Evolutionary conservation across 1,284 basidiomycete genomes (phyloP).

Genomic region (Heterobasidion annosum): DNA sequence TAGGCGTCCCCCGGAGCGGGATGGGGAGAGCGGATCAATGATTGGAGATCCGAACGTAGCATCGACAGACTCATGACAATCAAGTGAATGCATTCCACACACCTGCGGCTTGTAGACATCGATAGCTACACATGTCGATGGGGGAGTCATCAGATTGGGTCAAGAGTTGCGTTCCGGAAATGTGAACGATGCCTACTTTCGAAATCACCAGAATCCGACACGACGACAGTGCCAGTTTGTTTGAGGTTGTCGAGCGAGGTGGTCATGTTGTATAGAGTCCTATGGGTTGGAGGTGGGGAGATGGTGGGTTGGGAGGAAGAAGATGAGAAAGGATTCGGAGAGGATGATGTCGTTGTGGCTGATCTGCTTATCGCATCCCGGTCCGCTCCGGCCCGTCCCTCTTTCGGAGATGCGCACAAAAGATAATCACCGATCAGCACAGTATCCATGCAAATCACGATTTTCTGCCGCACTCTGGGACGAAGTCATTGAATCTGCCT

Average conservation of each 20-base stretch:
- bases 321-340: neutral
- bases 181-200: constrained; percentile 44
- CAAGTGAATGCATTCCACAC: neutral
- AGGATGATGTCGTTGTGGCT: neutral
- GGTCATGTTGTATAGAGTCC: constrained; percentile 49
- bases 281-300: neutral
- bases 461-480: too few relatives aligned
- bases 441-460: too few relatives aligned
- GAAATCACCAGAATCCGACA: constrained; percentile 89
- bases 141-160: neutral
- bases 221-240: constrained; percentile 87
- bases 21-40: too few relatives aligned
- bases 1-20: too few relatives aligned
- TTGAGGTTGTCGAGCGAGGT: constrained; percentile 85
- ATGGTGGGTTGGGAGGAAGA: neutral
- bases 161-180: neutral
- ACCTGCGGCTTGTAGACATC: constrained; percentile 90
- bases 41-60: too few relatives aligned
- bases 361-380: neutral
- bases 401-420: too few relatives aligned
- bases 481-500: too few relatives aligned
- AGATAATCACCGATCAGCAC: too few relatives aligned
- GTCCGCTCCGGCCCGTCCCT: neutral
- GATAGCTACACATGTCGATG: constrained; percentile 45
- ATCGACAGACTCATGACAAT: too few relatives aligned